phyloP scores from a whole-genome alignment of 1,284 basidiomycete genomes.

The Porphyrellus sp. region DNA sequence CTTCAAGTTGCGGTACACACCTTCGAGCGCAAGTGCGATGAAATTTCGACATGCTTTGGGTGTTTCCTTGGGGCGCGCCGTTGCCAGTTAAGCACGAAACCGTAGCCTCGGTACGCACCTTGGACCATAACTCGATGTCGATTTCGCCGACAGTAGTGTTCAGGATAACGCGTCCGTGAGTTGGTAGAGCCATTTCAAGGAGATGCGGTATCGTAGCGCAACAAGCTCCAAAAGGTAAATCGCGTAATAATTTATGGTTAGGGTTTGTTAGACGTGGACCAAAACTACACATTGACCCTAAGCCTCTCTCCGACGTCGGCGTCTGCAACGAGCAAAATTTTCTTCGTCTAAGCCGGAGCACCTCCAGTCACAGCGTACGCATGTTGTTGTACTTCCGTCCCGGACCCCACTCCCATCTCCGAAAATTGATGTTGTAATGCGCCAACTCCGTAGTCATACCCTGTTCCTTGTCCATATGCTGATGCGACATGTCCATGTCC shows the following conservation, averaged over 20 bases:
- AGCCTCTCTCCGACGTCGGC: neutral
- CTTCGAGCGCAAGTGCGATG: conserved; percentile 86
- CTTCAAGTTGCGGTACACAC: conserved; percentile 46
- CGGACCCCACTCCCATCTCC: conserved; percentile 30
- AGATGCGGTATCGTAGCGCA: neutral
- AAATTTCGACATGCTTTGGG: conserved; percentile 95
- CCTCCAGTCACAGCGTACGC: conserved; percentile 23
- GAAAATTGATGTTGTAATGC: conserved; percentile 33
- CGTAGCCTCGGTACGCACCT: conserved; percentile 43
- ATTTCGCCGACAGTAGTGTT: conserved; percentile 91
- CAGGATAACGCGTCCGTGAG: conserved; percentile 82
- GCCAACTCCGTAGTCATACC: conserved; percentile 25
- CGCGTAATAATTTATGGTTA: conserved; percentile 21
- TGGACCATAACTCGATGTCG: conserved; percentile 93
- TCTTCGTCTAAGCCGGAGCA: conserved; percentile 17
- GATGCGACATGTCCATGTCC: conserved; percentile 23
- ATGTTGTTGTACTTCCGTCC: conserved; percentile 23
- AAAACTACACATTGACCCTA: neutral
- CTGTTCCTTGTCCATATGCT: conserved; percentile 18
- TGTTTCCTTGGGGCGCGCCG: conserved; percentile 61
- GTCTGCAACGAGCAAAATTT: neutral
- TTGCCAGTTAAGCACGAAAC: neutral
- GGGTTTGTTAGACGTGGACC: conserved; percentile 15
- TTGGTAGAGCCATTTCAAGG: conserved; percentile 67
- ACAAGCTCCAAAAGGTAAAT: neutral